Evolutionary conservation across 2,329 filamentous ascomycete genomes (phyloP), one percentile per base, ranked within the genome.

Genomic region (Talaromyces funiculosus): DNA sequence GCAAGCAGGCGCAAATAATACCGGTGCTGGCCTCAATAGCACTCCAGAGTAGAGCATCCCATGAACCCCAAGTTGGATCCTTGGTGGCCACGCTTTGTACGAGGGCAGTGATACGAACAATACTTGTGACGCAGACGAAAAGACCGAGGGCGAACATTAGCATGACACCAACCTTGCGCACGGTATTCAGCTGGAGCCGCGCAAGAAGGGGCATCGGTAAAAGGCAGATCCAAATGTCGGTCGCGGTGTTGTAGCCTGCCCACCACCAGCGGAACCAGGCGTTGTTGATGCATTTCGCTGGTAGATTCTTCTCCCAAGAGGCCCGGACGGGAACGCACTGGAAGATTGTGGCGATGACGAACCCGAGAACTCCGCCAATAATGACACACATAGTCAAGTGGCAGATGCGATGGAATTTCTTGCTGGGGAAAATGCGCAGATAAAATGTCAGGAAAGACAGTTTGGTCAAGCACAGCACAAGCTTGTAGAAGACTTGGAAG

Each of bases 121-220:
- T 73, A 16, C 79, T 81, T 65, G 80, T 82, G 4, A 82, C 57
- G 0, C 80, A 82, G 1, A 80, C 82, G 66, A 82, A 81, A 2
- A 82, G 72, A 0, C 81, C 81, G 1, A 82, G 72, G 1, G 77
- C 67, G 64, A 83, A 82, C 53, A 82, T 78, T 42, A 66, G 72
- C 22, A 81, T 77, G 1, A 82, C 73, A 3, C 78, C 78, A 12
- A 78, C 22, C 65, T 82, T 82, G 69, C 80, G 80, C 26, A 69
- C 69, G 1, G 64, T 53, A 12, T 69, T 73, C 33, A 82, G 73
- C 61, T 81, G 79, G 33, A 82, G 71, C 63, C 73, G 72, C 5
- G 79, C 51, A 2, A 82, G 73, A 1, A 82, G 72, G 0, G 80
- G 80, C 43, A 82, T 73, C 0, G 80, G 80, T 1, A 82, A 67